phyloP scores from a whole-genome alignment of 495 filamentous ascomycete species.

The Clohesyomyces aquaticus region DNA sequence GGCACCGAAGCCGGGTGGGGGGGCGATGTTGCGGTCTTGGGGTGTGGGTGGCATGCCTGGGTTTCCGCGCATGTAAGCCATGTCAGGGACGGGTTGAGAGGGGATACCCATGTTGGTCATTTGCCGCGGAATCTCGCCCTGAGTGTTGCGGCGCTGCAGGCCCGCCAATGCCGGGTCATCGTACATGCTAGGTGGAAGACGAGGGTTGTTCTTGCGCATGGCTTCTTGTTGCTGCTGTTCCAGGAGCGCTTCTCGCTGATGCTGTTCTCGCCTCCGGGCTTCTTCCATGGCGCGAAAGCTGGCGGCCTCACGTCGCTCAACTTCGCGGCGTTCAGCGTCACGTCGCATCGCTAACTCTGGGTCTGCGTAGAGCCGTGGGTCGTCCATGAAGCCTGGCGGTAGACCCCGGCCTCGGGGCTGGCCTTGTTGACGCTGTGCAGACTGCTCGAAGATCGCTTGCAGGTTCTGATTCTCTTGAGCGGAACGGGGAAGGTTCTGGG shows the following conservation, averaged over 20 bases:
- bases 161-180: constrained; percentile 32
- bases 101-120: constrained; percentile 43
- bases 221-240: constrained; percentile 32
- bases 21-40: constrained; percentile 40
- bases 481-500: constrained; percentile 38
- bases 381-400: constrained; percentile 41
- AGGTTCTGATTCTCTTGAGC: constrained; percentile 32
- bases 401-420: constrained; percentile 40
- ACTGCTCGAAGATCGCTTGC: constrained; percentile 40
- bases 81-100: constrained; percentile 34
- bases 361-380: constrained; percentile 30
- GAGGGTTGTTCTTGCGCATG: constrained; percentile 26
- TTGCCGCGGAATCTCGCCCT: constrained; percentile 35
- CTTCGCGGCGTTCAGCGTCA: constrained; percentile 29
- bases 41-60: constrained; percentile 35
- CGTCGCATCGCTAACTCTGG: constrained; percentile 33
- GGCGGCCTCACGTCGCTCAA: constrained; percentile 23
- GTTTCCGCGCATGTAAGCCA: constrained; percentile 31
- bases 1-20: constrained; percentile 40
- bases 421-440: constrained; percentile 34
- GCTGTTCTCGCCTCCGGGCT: neutral
- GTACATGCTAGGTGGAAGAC: constrained; percentile 23
- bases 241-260: neutral
- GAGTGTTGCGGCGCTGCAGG: constrained; percentile 37
- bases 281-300: constrained; percentile 18